phyloP scores from a whole-genome alignment of 148 eudicot genomes.

The Camellia lanceoleosa region DNA sequence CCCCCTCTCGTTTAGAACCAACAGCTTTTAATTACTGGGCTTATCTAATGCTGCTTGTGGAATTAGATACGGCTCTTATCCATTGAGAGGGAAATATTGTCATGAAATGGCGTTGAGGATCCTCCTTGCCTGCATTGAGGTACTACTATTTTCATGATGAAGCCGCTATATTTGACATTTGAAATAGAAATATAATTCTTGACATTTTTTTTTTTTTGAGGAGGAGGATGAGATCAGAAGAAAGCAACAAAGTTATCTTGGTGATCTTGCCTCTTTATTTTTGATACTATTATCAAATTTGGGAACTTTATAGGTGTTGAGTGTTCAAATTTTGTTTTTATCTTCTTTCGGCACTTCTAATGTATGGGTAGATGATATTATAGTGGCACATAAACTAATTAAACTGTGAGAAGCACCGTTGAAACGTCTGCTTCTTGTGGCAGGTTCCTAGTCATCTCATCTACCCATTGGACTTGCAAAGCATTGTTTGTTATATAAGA shows the following conservation, averaged over 20 bases:
- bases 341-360: no score
- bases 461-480: background rate
- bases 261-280: background rate
- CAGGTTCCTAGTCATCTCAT: constrained; percentile 1
- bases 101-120: constrained; percentile 98
- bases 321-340: no score
- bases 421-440: constrained; percentile 11
- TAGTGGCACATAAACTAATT: no score
- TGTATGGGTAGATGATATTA: no score
- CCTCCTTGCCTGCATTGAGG: constrained; percentile 92
- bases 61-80: constrained; percentile 86
- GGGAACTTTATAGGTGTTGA: background rate
- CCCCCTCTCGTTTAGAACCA: background rate
- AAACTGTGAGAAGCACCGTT: no score
- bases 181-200: background rate
- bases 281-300: background rate
- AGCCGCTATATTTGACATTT: background rate
- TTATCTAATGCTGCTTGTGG: constrained; percentile 25
- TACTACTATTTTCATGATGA: constrained; percentile 20
- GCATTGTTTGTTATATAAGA: background rate
- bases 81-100: constrained; percentile 82
- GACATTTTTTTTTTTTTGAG: background rate
- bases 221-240: background rate
- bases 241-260: background rate
- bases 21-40: background rate